Evolutionary conservation across 768 basidiomycete genomes (phyloP).

Genomic region (Suillus bovinus): DNA sequence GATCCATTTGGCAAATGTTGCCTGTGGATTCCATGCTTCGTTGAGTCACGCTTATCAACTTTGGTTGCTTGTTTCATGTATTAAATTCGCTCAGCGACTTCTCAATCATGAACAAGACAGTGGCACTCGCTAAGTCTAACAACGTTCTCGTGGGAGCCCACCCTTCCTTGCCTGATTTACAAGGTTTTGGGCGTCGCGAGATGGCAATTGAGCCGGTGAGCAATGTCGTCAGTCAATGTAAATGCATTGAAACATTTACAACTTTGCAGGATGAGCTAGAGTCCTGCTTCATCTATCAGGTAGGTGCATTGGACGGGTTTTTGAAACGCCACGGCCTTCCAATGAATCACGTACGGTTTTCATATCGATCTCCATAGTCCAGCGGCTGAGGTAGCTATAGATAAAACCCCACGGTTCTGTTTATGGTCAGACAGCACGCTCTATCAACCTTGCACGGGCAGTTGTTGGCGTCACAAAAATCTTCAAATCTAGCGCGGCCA

Average conservation of each 20-base stretch:
- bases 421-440: constrained; percentile 59
- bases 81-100: constrained; percentile 45
- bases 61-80: not conserved
- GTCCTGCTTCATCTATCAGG: constrained; percentile 63
- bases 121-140: constrained; percentile 54
- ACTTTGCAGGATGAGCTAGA: constrained; percentile 49
- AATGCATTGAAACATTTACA: not conserved
- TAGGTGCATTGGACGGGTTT: constrained; percentile 65
- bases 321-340: constrained; percentile 50
- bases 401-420: constrained; percentile 64
- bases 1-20: constrained; percentile 62
- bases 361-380: not conserved
- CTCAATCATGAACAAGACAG: constrained; percentile 64
- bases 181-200: constrained; percentile 67
- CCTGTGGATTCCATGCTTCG: constrained; percentile 72
- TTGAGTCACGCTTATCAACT: constrained; percentile 22
- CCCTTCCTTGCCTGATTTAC: constrained; percentile 61
- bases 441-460: constrained; percentile 54
- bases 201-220: constrained; percentile 61
- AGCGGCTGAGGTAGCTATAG: constrained; percentile 25
- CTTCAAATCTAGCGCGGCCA: constrained; percentile 36
- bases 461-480: constrained; percentile 53
- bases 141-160: constrained; percentile 66
- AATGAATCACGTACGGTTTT: constrained; percentile 54
- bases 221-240: not conserved